Evolutionary conservation across 257 asterid species (phyloP), one percentile per base, ranked within the genome.

Genomic region (Henckelia pumila): DNA sequence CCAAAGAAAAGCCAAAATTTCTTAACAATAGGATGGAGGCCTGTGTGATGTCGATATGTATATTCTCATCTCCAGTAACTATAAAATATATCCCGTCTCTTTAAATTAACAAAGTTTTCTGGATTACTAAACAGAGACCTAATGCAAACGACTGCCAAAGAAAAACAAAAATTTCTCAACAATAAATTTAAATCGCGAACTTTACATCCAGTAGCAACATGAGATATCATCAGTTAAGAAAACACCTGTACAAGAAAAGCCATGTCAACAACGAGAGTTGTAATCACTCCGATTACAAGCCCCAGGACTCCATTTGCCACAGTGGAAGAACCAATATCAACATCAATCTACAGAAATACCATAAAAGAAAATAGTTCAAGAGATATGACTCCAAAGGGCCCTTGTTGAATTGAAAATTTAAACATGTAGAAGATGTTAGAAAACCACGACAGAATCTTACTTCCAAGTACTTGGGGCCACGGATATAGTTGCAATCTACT

Each of bases 201-300:
- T 35, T 35, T 49, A 62, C 25, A 60, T 55, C 16, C 28, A 19
- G 59, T 55, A 55, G 55, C 14, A 37, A 66, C 44, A 57, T 29
- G 40, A 66, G 69, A 64, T 62, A 56, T 77, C 32, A 63, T 22
- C 30, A 74, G 69, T 22, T 65, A 50, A 67, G 74, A 72, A 28
- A 37, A 56, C 85, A 94, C 99, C 97, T 91, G 99, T 66, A 95
- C 95, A 79, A 91, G 94, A 79, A 95, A 95, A 67, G 99, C 99
- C 98, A 95, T 91, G 79, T 95, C 99, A 52, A 95, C 97, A 20
- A 91, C 99, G 62, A 91, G 95, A n/a, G 97, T 4, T 9, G 99
- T 91, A 50, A 95, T 85, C 56, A 91, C 96, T 4, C 99, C 99
- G 74, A 87, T 62, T 65, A 94, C 99, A 73, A 95, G 98, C 69